Percentiles rank a stretch among this genome's conserved stretches.
These are phyloP conservation scores for Chalciporus chontae DNA, from an alignment of 768 basidiomycete genomes.

Conservation along the genomic window DNA sequence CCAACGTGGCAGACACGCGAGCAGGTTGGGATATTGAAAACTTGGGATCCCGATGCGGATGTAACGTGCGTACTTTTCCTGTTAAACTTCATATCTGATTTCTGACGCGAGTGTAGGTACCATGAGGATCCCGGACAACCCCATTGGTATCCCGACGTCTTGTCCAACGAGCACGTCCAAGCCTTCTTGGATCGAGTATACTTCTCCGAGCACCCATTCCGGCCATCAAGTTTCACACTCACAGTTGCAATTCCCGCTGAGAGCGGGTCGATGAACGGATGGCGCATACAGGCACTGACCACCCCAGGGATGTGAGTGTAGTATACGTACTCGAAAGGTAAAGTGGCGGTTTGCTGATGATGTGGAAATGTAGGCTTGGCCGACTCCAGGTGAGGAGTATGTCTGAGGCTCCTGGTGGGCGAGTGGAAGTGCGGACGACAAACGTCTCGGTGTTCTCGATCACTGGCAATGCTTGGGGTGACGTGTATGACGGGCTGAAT, in stretches of 20 bases:
- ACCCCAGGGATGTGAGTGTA: conserved; percentile 67
- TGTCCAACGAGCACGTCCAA: conserved; percentile 53
- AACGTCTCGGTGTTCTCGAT: conserved; percentile 27
- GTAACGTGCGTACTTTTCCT: conserved; percentile 42
- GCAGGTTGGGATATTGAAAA: conserved; percentile 52
- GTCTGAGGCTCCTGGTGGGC: not conserved
- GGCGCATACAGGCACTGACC: conserved; percentile 53
- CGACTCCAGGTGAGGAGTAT: conserved; percentile 17
- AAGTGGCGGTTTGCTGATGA: not conserved
- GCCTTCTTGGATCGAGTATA: conserved; percentile 47
- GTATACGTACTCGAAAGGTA: not conserved
- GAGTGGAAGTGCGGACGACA: conserved; percentile 18
- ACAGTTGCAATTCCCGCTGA: conserved; percentile 70
- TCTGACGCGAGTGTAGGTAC: conserved; percentile 37
- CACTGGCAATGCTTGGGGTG: not conserved
- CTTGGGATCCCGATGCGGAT: conserved; percentile 53
- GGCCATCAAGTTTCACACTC: conserved; percentile 50
- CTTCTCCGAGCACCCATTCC: not conserved
- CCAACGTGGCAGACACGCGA: conserved; percentile 83
- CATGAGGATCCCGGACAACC: conserved; percentile 57
- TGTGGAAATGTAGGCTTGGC: conserved; percentile 11
- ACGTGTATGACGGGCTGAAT: not conserved
- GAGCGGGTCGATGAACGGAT: conserved; percentile 68
- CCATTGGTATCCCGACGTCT: conserved; percentile 69
- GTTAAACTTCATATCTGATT: not conserved